A percentile compares a stretch with the other conserved stretches of the same genome.
These are phyloP conservation scores for Coccomyxa subellipsoidea DNA, from an alignment of 163 green algal genomes.

Conservation along the genomic window DNA sequence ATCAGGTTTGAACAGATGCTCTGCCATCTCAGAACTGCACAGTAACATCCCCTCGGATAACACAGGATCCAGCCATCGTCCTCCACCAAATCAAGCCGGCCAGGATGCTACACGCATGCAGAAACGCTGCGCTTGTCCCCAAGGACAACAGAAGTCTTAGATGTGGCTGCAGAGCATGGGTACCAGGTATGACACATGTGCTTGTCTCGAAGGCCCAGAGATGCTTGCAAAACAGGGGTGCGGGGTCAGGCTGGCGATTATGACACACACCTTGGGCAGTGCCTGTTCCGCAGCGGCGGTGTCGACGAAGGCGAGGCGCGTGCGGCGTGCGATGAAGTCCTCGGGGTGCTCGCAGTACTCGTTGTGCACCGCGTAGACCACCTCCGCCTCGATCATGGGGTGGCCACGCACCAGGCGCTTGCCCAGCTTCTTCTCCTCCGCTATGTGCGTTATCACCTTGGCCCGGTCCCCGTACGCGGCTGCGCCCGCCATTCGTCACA, in stretches of 20 bases:
- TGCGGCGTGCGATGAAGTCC: conserved; percentile 92
- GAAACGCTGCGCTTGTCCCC: not conserved
- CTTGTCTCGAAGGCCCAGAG: not conserved
- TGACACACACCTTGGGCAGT: conserved; percentile 59
- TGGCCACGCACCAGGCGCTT: conserved; percentile 78
- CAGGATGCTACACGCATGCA: not conserved
- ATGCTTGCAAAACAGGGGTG: not conserved
- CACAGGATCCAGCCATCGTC: not conserved
- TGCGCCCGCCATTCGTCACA: conserved; percentile 13
- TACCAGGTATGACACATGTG: not conserved
- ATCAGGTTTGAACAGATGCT: too few relatives aligned
- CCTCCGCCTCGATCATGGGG: conserved; percentile 93
- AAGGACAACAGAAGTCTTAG: not conserved
- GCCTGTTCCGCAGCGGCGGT: conserved; percentile 69
- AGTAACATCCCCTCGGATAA: too few relatives aligned
- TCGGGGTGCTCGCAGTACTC: conserved; percentile 90
- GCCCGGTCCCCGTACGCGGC: conserved; percentile 86
- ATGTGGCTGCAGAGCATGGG: not conserved
- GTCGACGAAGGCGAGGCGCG: conserved; percentile 94
- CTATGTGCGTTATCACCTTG: conserved; percentile 65
- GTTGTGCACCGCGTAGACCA: conserved; percentile 70
- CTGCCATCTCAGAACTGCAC: too few relatives aligned
- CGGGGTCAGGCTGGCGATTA: too few relatives aligned
- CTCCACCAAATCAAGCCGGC: not conserved
- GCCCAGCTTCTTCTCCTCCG: conserved; percentile 65